Evolutionary conservation across 768 basidiomycete genomes (phyloP).

Genomic region (Baorangia bicolor): DNA sequence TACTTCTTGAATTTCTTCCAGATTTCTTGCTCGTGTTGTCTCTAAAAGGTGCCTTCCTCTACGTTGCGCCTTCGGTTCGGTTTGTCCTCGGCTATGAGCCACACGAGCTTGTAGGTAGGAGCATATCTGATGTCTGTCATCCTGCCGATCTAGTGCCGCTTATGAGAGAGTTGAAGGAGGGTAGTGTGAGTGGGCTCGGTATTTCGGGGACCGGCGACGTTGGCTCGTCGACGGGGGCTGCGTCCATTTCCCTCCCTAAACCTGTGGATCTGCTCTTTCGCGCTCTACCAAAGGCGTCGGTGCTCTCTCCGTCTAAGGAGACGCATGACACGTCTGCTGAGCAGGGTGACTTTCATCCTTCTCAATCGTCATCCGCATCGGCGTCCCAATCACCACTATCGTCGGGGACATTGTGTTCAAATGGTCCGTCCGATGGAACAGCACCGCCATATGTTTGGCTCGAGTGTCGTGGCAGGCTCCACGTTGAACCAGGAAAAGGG

Average conservation of each 20-base stretch:
- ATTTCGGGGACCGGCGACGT: conserved; percentile 18
- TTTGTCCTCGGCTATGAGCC: conserved; percentile 85
- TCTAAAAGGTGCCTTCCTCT: conserved; percentile 89
- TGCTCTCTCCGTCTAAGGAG: not conserved
- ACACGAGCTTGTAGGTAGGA: conserved; percentile 75
- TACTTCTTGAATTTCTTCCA: conserved; percentile 60
- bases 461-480: conserved; percentile 83
- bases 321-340: not conserved
- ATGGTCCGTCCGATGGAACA: not conserved
- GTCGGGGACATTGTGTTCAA: not conserved
- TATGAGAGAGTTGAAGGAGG: conserved; percentile 87
- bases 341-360: not conserved
- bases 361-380: not conserved
- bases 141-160: conserved; percentile 88
- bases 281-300: conserved; percentile 57
- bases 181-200: conserved; percentile 20
- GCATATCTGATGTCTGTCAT: conserved; percentile 81
- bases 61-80: conserved; percentile 81
- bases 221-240: conserved; percentile 7
- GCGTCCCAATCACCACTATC: not conserved
- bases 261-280: conserved; percentile 85
- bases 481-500: conserved; percentile 92
- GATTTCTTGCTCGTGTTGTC: conserved; percentile 92
- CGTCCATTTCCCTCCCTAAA: conserved; percentile 37
- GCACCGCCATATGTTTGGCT: conserved; percentile 75